Base-by-base conservation (phyloP, 306 rosid species). In the Prunus padus region DNA sequence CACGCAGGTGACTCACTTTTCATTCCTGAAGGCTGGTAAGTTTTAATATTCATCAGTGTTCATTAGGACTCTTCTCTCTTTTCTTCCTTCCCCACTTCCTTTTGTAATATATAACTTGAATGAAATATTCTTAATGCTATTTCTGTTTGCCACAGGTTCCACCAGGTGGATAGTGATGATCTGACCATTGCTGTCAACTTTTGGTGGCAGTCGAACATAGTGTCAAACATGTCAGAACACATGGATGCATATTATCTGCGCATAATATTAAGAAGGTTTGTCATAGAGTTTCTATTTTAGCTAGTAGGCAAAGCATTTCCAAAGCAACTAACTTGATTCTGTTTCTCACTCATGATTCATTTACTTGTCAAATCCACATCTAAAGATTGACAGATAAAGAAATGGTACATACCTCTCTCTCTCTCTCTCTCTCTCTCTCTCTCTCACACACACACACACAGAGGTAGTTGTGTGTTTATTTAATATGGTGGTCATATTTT, bases 11-110 rank as follows among this genome's bases (percentile, higher is more conserved):
- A 95, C 72, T 96, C 97, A 70, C 89, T 95, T 81, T 95, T 90
- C 83, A 90, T 95, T 83, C 99, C 99, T 30, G 97, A 92, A 92
- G 99, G 99, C 84, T 92, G 97, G 99, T 92, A 82, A 85, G 91
- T 30, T 80, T 76, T 68, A 33, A 63, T 25, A 63, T 33, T 78
- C 25, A 49, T 23, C 16, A 20, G 11, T 76, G 51, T 73, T 72
- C 18, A 26, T 28, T 68, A 75, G 77, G 73, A 66, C 72, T 67
- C 69, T 69, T 83, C 62, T 52, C 30, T 22, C 11, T 10, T 15
- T 5, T 22, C 42, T 37, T 37, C 42, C 42, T 37, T 37, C 2
- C 37, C 37, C 42, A 2, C 42, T 9, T 37, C 42, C 3, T 14
- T 8, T 40, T 14, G 18, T 18, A 57, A 20, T 64, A 26, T 28